Conservation (phyloP, 75 land plant species). For the Sequoia sempervirens region DNA sequence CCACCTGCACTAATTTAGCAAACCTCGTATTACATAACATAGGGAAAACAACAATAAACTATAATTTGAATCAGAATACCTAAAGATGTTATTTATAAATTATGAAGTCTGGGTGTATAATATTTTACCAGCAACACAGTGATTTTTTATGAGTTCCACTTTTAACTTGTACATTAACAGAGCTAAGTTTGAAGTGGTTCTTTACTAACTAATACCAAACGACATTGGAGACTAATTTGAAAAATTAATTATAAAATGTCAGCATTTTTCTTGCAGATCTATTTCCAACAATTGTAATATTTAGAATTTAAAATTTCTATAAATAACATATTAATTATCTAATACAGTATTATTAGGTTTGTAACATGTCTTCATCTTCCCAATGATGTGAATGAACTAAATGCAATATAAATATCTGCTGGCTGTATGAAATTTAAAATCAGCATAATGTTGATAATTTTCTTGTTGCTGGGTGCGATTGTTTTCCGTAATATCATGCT, state of each 20-base stretch:
- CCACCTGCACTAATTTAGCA: constrained; percentile 22
- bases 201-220: not conserved
- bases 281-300: not conserved
- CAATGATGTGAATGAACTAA: not conserved
- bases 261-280: not conserved
- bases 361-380: not conserved
- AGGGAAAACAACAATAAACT: not conserved
- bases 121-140: not conserved
- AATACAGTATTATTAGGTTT: not conserved
- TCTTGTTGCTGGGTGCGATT: not conserved
- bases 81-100: not conserved
- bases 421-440: not conserved
- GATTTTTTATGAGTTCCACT: not conserved
- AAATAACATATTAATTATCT: not conserved
- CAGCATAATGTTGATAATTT: not conserved
- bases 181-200: not conserved
- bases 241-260: not conserved
- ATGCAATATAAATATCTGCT: not conserved
- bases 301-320: not conserved
- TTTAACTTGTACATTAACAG: not conserved
- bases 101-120: not conserved
- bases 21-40: not conserved
- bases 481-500: not conserved
- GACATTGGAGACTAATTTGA: not conserved
- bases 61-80: not conserved